phyloP scores from a whole-genome alignment of 129 eudicot species.

The Glebionis coronaria region DNA sequence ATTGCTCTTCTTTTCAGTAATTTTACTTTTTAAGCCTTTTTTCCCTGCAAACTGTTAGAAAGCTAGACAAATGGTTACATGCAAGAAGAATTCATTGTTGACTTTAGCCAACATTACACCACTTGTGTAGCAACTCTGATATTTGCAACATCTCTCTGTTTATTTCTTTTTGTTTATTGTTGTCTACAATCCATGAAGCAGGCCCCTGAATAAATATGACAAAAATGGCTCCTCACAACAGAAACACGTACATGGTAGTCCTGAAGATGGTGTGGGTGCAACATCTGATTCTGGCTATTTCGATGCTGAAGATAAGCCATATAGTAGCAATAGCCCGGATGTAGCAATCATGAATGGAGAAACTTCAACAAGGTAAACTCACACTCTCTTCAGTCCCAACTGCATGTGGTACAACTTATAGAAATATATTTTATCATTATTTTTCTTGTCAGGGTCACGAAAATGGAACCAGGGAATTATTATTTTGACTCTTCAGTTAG shows the following conservation, averaged over 20 bases:
- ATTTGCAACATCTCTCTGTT: neutral
- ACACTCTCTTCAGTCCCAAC: neutral
- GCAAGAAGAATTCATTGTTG: slow-evolving; percentile 9
- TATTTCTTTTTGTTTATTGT: slow-evolving; percentile 1
- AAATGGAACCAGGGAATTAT: slow-evolving; percentile 37
- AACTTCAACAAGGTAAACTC: slow-evolving; percentile 42
- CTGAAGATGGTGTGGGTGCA: slow-evolving; percentile 39
- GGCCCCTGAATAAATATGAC: slow-evolving; percentile 49
- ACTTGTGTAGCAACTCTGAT: neutral
- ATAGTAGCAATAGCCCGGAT: slow-evolving; percentile 54
- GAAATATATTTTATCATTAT: neutral
- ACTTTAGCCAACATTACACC: neutral
- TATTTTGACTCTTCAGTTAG: slow-evolving; percentile 42
- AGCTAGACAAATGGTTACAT: too few species aligned
- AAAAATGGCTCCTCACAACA: slow-evolving; percentile 33
- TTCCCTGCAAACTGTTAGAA: too few species aligned
- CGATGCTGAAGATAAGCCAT: slow-evolving; percentile 59
- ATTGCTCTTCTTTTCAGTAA: neutral
- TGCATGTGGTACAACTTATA: neutral
- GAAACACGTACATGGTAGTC: slow-evolving; percentile 36
- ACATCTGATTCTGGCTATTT: slow-evolving; percentile 67
- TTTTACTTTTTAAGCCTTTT: neutral
- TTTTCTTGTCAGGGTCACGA: slow-evolving; percentile 32
- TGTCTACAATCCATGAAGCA: slow-evolving; percentile 24
- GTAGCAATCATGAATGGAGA: slow-evolving; percentile 36